Evolutionary conservation across 345 rosid species (phyloP), one percentile per base, ranked within the genome.

Genomic region (Corchorus olitorius): DNA sequence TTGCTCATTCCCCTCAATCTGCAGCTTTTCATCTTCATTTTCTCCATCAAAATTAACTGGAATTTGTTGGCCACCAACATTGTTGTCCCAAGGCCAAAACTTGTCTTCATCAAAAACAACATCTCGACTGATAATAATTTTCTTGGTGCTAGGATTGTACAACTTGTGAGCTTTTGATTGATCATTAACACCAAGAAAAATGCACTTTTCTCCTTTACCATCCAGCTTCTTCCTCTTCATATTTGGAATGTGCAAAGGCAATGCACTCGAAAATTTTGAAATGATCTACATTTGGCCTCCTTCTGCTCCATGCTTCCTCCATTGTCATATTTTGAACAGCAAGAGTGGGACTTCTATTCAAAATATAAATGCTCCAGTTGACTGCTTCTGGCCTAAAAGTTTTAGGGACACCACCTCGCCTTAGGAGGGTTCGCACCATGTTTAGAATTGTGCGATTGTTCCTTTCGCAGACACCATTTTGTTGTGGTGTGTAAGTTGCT

Each of bases 381-480:
- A 45, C 53, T 66, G 12, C 35, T 17, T 66, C 52, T 6, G 35
- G 35, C 71, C 16, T 43, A 6, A 66, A 66, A 14, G 15, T 55
- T 55, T 55, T 14, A 1, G 3, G 60, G n/a, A 55, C n/a, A 6
- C 60, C n/a, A 17, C 19, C 13, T n/a, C 60, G 8, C 16, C 6
- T 55, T 4, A 55, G 16, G 16, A 17, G 22, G 0, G 20, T 55
- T 17, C 19, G n/a, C 60, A 55, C 60, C 60, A 55, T 55, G 7
- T 50, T 50, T 50, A 50, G 3, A 39, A 3, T 39, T 39, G 4
- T 2, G 43, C 43, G 43, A 39, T 39, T 39, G 0, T 58, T 56
- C 50, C 75, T 72, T n/a, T 72, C 52, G 1, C 41, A 48, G 12
- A 75, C 72, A 6, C 65, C 37, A 1, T 75, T 75, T 8, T 75